These are phyloP conservation scores for Simmondsia chinensis DNA, from an alignment of 148 eudicot species.

Conservation along the genomic window DNA sequence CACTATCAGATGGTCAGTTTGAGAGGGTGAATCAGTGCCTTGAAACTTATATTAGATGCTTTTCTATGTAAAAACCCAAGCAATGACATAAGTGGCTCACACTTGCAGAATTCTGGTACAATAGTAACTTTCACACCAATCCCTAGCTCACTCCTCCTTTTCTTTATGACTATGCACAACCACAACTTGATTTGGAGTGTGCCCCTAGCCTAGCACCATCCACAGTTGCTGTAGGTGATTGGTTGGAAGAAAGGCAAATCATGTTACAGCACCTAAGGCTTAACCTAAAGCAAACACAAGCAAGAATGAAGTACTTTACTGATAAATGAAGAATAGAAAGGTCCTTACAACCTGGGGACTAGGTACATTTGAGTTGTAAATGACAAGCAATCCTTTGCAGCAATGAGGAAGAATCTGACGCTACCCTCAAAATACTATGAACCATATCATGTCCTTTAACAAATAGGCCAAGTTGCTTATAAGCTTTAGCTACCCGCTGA, in stretches of 20 bases:
- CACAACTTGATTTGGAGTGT: not conserved
- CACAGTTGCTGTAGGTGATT: not conserved
- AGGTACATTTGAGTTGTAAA: not conserved
- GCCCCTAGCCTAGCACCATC: not conserved
- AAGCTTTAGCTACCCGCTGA: not conserved
- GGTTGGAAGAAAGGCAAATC: not conserved
- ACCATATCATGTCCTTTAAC: not conserved
- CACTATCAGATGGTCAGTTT: not conserved
- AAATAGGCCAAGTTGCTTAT: not conserved
- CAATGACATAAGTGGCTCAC: too few relatives aligned
- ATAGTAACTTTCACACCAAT: too few relatives aligned
- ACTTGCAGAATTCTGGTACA: too few relatives aligned
- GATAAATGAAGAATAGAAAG: not conserved
- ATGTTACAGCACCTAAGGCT: not conserved
- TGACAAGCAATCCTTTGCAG: not conserved
- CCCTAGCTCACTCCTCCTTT: too few relatives aligned
- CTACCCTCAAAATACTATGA: not conserved
- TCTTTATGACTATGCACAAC: too few relatives aligned
- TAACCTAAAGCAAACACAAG: not conserved
- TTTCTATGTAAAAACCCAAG: too few relatives aligned
- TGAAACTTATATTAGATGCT: too few relatives aligned
- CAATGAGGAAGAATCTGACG: not conserved
- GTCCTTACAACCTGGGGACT: not conserved
- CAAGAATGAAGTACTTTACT: not conserved
- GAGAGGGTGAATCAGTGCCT: too few relatives aligned